Percentiles rank a stretch among this genome's conserved stretches.
These are phyloP conservation scores for Reutealis trisperma DNA, from an alignment of 345 rosid species.

Conservation along the genomic window DNA sequence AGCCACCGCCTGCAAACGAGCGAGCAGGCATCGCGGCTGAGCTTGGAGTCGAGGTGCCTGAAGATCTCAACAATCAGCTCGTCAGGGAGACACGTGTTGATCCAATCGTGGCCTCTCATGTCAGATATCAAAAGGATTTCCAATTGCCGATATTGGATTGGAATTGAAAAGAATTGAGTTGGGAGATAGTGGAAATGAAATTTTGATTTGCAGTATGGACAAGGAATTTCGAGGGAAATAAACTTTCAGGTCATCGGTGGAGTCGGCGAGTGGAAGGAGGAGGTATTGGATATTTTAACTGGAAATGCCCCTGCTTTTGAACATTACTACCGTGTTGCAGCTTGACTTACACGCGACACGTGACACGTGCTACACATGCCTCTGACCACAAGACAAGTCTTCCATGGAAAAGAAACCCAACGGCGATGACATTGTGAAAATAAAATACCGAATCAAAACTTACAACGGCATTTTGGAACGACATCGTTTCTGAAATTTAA, in stretches of 20 bases:
- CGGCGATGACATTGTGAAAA: no score
- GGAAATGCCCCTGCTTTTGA: conserved; percentile 1
- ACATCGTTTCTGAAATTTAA: no score
- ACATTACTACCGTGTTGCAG: no score
- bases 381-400: no score
- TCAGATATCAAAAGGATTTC: background rate
- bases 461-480: no score
- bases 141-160: background rate
- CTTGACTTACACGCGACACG: no score
- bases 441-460: no score
- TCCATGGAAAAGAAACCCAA: no score
- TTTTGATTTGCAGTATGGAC: background rate
- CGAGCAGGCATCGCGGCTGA: conserved; percentile 74
- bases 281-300: background rate
- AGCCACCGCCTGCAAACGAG: conserved; percentile 95
- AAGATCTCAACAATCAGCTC: conserved; percentile 79
- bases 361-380: no score
- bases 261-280: conserved; percentile 15
- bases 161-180: background rate
- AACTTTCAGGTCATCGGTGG: conserved; percentile 6
- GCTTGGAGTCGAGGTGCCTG: conserved; percentile 62
- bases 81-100: conserved; percentile 71
- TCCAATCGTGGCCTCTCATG: conserved; percentile 79
- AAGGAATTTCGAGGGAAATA: background rate
- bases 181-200: background rate